Conservation (phyloP, 140 eudicot genomes). For the Stevia rebaudiana region DNA sequence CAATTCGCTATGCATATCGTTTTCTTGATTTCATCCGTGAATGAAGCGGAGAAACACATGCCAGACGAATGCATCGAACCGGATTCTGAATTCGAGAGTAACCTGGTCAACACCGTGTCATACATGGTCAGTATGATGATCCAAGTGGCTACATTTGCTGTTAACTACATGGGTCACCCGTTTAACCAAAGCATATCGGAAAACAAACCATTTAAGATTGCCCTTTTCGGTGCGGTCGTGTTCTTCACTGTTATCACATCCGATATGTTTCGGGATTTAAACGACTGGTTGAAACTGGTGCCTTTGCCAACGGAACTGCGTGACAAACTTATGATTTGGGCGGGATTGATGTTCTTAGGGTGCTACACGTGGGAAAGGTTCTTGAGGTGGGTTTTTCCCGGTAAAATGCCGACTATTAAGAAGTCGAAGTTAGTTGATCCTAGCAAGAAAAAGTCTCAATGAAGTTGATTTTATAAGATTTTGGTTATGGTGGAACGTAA, state of each 20-base stretch:
- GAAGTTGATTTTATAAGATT: conserved; percentile 4
- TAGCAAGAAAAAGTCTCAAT: conserved; percentile 39
- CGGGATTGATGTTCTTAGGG: conserved; percentile 53
- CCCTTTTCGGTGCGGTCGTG: conserved; percentile 65
- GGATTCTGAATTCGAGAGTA: conserved; percentile 71
- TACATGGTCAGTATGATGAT: conserved; percentile 93
- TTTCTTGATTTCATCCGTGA: conserved; percentile 68
- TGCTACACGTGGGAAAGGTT: conserved; percentile 81
- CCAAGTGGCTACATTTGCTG: conserved; percentile 95
- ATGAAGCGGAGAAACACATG: conserved; percentile 86
- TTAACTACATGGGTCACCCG: conserved; percentile 95
- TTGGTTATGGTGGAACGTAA: no score
- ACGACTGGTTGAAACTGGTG: conserved; percentile 77
- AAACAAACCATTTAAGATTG: conserved; percentile 62
- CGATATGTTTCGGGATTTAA: conserved; percentile 65
- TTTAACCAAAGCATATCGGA: conserved; percentile 80
- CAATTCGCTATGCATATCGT: conserved; percentile 67
- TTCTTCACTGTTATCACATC: conserved; percentile 75
- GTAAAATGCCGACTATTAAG: conserved; percentile 74
- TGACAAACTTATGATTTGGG: conserved; percentile 68
- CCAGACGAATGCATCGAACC: conserved; percentile 96
- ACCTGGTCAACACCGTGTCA: conserved; percentile 79
- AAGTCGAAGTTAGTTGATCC: conserved; percentile 39
- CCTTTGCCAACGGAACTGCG: conserved; percentile 65
- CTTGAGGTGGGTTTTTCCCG: conserved; percentile 91